Percentiles rank a stretch among this genome's conserved stretches.
These are phyloP conservation scores for Pleurotus eryngii DNA, from an alignment of 768 basidiomycete genomes.

Conservation along the genomic window DNA sequence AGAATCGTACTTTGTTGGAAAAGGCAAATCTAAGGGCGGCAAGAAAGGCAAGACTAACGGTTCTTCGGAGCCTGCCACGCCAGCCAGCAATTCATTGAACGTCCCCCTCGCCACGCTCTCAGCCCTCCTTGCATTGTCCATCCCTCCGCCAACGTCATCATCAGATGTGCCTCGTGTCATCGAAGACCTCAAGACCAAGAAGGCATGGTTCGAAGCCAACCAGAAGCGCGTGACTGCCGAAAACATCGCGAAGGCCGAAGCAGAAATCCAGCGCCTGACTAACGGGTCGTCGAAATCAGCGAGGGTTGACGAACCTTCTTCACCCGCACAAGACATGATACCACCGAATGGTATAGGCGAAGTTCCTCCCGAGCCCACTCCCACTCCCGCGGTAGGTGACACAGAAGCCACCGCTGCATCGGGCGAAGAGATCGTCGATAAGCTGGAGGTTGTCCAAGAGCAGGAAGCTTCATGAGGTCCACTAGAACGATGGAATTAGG, in stretches of 20 bases:
- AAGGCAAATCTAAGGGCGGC: slow-evolving; percentile 63
- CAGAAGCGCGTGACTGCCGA: slow-evolving; percentile 77
- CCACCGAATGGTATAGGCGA: slow-evolving; percentile 39
- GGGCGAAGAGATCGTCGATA: slow-evolving; percentile 38
- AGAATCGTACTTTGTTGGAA: slow-evolving; percentile 72
- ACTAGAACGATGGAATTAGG: slow-evolving; percentile 17
- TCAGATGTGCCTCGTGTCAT: slow-evolving; percentile 80
- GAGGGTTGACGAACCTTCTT: slow-evolving; percentile 23
- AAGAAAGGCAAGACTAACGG: slow-evolving; percentile 44
- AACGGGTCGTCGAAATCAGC: slow-evolving; percentile 34
- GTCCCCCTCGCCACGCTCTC: slow-evolving; percentile 83
- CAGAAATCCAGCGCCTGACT: slow-evolving; percentile 63
- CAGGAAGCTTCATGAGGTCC: slow-evolving; percentile 9
- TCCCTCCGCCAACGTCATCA: slow-evolving; percentile 79
- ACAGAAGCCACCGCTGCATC: slow-evolving; percentile 28
- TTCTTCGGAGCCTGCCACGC: slow-evolving; percentile 27
- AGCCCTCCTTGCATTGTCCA: slow-evolving; percentile 84
- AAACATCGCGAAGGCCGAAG: slow-evolving; percentile 78
- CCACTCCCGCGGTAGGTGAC: slow-evolving; percentile 36
- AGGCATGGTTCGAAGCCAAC: slow-evolving; percentile 93
- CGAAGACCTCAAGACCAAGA: slow-evolving; percentile 90
- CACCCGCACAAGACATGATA: slow-evolving; percentile 23
- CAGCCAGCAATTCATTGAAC: slow-evolving; percentile 45
- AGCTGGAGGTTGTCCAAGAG: slow-evolving; percentile 38
- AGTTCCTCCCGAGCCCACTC: slow-evolving; percentile 39